Base-by-base conservation (phyloP, 805 yeast species). In the Candida krabiensis region DNA sequence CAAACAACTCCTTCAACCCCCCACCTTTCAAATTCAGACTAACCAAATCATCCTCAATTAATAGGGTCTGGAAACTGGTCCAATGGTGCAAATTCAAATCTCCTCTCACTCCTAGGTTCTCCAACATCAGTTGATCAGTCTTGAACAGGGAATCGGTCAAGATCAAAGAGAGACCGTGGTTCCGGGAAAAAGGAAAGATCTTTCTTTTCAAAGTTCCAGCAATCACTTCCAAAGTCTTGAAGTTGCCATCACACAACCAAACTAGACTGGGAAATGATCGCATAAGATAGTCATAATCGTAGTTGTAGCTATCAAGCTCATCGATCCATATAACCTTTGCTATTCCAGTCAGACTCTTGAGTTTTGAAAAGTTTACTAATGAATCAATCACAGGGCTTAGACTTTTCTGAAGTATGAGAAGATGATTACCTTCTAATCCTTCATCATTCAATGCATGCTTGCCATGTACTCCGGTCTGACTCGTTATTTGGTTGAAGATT, bases 1-100 rank as follows among this genome's bases (percentile, higher is more conserved):
- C 57, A 47, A 80, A 77, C 15, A 71, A 53, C 14, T 66, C 66
- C 2, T 71, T 56, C 29, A 70, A 36, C 0, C 70, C 70, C 2
- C 66, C 65, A 28, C 48, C 41, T 5, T 52, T 47, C 44, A 56
- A 35, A 16, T 75, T 72, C 14, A 78, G 52, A 4, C 76, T 64
- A 15, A 71, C 50, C 17, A 77, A 51, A 37, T 69, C 73, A 11
- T 61, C 62, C 30, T 67, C 73, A 4, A 72, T 19, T 19, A 39
- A 23, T 2, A 56, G 14, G 0, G 57, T 56, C 5, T 34, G 37
- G 19, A 40, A 41, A 9, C 32, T 31, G 2, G 18, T 24, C 64
- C 64, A 60, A 28, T 44, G 38, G 30, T 38, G 53, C 3, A 52
- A 9, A n/a, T 35, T 23, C 14, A 62, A 22, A 24, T 60, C 61